Percentiles rank a stretch among this genome's conserved stretches.
Evolutionary conservation across 2,329 filamentous ascomycete species (phyloP).

Genomic region (Cladosporium sp.): DNA sequence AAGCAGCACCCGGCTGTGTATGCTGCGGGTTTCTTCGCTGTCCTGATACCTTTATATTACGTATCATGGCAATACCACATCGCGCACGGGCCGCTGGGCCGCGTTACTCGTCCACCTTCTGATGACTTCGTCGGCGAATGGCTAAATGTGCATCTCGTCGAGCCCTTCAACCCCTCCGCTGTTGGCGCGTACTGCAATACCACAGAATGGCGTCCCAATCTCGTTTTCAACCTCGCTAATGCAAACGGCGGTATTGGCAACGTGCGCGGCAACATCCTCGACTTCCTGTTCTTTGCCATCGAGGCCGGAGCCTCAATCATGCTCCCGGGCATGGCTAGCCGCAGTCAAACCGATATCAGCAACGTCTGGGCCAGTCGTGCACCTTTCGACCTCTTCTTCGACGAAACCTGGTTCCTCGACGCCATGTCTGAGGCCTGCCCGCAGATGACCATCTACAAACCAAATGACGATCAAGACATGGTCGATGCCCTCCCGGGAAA

Average conservation of each 20-base stretch:
- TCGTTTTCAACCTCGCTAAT: constrained; percentile 49
- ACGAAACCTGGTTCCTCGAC: constrained; percentile 31
- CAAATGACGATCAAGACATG: constrained; percentile 21
- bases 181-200: constrained; percentile 37
- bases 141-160: constrained; percentile 28
- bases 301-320: constrained; percentile 48
- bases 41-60: constrained; percentile 28
- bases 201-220: constrained; percentile 43
- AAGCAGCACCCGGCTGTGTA: constrained; percentile 20
- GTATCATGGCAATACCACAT: constrained; percentile 24
- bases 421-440: constrained; percentile 29
- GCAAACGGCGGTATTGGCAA: constrained; percentile 47
- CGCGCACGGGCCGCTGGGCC: constrained; percentile 14
- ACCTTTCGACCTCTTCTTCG: constrained; percentile 31
- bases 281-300: constrained; percentile 50
- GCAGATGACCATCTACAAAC: constrained; percentile 30
- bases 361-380: constrained; percentile 29
- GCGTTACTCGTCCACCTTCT: constrained; percentile 1
- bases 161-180: constrained; percentile 28
- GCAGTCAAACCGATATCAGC: constrained; percentile 23
- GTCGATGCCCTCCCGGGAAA: constrained; percentile 24
- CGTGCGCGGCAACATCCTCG: constrained; percentile 48
- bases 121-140: constrained; percentile 30
- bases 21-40: constrained; percentile 13
- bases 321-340: constrained; percentile 23